Base-by-base conservation (phyloP, 345 rosid genomes). In the Turritis glabra region DNA sequence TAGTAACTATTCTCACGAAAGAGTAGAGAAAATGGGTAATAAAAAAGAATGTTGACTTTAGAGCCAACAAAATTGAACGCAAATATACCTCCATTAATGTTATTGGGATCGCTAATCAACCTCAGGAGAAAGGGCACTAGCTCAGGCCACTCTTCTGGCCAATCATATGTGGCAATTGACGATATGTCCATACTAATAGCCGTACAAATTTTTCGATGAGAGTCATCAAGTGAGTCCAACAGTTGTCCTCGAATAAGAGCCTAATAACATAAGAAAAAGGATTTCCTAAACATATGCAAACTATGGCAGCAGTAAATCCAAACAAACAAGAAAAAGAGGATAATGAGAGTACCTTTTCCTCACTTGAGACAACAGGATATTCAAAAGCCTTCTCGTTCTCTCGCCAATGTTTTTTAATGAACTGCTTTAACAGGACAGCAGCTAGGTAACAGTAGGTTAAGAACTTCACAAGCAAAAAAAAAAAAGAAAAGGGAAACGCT, bases 111-210 rank as follows among this genome's bases (percentile, higher is more conserved):
- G 26, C 68, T 79, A 72, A 91, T 85, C 81, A 89, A 77, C 82
- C 77, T 82, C 83, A 94, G 53, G 77, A 94, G 91, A 78, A 83
- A 81, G 12, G 96, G 97, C 73, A 89, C 71, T 54, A 94, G 80
- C 56, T 94, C 90, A 75, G 90, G 90, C 96, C 98, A 91, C 58
- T 83, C 87, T 77, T 94, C 96, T 35, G 96, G 97, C 98, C 97
- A 94, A 75, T 94, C 98, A 82, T 87, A 83, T 18, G 65, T 83
- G 8, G 95, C 97, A 73, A 88, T 75, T 13, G 97, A 83, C 18
- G 95, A 90, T 67, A 89, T 80, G 75, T 93, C 96, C 92, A 94
- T 85, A 69, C 98, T 86, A 26, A 87, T 79, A 52, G 97, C 97
- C 0, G 95, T 91, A 82, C 90, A 89, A 46, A 94, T 86, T 84